Evolutionary conservation across 208 protist species (phyloP), one percentile per base, ranked within the genome.

Genomic region (Vickermania spadyakhi): DNA sequence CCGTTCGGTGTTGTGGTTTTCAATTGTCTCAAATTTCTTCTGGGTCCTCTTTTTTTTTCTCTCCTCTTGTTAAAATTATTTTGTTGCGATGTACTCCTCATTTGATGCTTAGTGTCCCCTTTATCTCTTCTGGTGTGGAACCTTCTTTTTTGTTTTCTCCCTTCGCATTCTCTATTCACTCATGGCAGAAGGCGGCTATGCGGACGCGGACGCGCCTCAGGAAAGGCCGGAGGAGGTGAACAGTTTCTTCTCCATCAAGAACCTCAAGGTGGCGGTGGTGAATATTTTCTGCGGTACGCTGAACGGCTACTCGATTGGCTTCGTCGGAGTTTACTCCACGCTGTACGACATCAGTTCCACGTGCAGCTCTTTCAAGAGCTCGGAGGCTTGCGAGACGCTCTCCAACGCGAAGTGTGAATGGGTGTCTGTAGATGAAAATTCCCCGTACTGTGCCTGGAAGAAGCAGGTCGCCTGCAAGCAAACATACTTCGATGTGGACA

Each of bases 241-340:
- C 5, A 51, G 53, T 3, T 75, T 89, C 28, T 86, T 77, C 26
- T 80, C 71, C 3, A 3, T 64, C 2, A 60, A 30, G 0, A 89
- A 90, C 58, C n/a, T 77, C 22, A 77, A 73, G 42, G 72, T 93
- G 42, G 70, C 60, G 1, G 25, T 73, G 1, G 80, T 89, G 59
- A 65, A 81, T 31, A 59, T 67, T 0, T 59, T 78, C 25, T 76
- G 75, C 27, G 83, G 69, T 5, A 66, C 59, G 0, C 60, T 93
- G 31, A 82, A 83, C 63, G 86, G 86, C 28, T 86, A 80, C 71
- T 73, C 68, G 28, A 89, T 86, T 56, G 83, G 83, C 27, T 91
- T 88, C 29, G 83, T 93, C 31, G 74, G 61, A 36, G 78, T 90
- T 21, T 89, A 90, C 68, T 67, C 73, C 1, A 72, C 69, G 11